Conservation (phyloP, 2,329 filamentous ascomycete genomes). For the Aspergillus terreus region DNA sequence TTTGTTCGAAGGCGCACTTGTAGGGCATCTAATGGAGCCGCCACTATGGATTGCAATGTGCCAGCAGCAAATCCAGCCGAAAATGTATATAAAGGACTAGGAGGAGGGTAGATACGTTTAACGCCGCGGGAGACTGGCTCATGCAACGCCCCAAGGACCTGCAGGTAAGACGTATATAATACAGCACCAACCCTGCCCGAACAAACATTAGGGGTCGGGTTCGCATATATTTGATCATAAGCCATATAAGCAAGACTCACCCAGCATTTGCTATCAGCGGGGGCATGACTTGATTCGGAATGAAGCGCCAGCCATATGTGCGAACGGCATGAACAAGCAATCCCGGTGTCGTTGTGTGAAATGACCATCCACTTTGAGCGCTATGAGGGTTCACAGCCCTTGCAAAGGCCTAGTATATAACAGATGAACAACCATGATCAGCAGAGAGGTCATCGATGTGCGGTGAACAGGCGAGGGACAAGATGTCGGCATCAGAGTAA, state of each 20-base stretch:
- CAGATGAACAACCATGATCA: neutral
- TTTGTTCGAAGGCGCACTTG: constrained; percentile 59
- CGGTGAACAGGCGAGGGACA: neutral
- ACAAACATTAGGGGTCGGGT: neutral
- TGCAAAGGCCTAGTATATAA: constrained; percentile 52
- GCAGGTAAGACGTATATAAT: constrained; percentile 62
- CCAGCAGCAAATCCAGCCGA: constrained; percentile 59
- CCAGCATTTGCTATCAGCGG: constrained; percentile 61
- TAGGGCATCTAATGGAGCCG: constrained; percentile 61
- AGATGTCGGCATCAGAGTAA: neutral
- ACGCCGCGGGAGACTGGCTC: constrained; percentile 54
- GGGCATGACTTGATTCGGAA: constrained; percentile 62
- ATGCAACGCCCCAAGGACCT: constrained; percentile 55
- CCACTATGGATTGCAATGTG: constrained; percentile 57
- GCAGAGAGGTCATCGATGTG: neutral
- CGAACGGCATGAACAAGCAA: constrained; percentile 59
- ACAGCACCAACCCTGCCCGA: constrained; percentile 54
- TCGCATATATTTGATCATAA: neutral
- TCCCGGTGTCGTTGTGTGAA: constrained; percentile 59
- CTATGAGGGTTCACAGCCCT: constrained; percentile 58
- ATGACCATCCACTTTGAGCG: constrained; percentile 50
- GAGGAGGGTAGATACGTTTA: constrained; percentile 59
- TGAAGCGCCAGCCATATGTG: constrained; percentile 61
- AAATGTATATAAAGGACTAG: constrained; percentile 52
- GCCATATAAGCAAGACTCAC: constrained; percentile 28